A percentile compares a stretch with the other conserved stretches of the same genome.
Evolutionary conservation across 768 basidiomycete species (phyloP).

Genomic region (Pleurotus salmoneostramineus): DNA sequence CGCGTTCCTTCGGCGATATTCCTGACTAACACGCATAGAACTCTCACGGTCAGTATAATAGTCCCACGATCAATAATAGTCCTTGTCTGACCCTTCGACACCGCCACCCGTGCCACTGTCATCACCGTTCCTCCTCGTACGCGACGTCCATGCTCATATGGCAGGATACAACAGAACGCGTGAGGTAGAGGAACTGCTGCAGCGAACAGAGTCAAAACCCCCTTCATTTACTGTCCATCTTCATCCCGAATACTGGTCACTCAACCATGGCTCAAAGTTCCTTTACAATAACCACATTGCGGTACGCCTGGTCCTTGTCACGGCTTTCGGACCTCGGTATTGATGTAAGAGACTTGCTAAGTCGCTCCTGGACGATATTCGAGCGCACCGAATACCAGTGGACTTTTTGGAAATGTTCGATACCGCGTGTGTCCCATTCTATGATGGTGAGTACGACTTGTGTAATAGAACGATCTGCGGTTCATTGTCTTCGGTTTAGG

Average conservation of each 20-base stretch:
- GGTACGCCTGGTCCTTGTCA: constrained; percentile 25
- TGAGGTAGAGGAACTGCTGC: constrained; percentile 56
- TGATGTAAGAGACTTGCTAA: constrained; percentile 20
- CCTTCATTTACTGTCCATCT: constrained; percentile 81
- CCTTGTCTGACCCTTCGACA: not conserved
- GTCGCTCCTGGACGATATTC: constrained; percentile 81
- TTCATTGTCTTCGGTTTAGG: constrained; percentile 37
- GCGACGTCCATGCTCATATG: constrained; percentile 36
- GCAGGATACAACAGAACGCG: constrained; percentile 74
- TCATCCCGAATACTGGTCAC: constrained; percentile 75
- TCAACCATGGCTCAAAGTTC: constrained; percentile 81
- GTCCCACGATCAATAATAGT: not conserved
- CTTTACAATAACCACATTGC: constrained; percentile 77
- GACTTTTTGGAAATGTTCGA: constrained; percentile 85
- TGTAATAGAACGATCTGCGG: constrained; percentile 3
- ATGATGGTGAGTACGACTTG: constrained; percentile 55
- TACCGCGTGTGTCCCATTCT: constrained; percentile 68
- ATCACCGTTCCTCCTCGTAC: too few species aligned
- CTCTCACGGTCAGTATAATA: too few species aligned
- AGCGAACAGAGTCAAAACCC: constrained; percentile 47
- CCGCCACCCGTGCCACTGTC: too few species aligned
- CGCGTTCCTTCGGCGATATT: not conserved
- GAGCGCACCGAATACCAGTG: constrained; percentile 78
- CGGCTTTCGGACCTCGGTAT: not conserved
- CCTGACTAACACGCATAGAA: not conserved